phyloP scores from a whole-genome alignment of 1,284 basidiomycete species.

The Apiotrichum laibachii region DNA sequence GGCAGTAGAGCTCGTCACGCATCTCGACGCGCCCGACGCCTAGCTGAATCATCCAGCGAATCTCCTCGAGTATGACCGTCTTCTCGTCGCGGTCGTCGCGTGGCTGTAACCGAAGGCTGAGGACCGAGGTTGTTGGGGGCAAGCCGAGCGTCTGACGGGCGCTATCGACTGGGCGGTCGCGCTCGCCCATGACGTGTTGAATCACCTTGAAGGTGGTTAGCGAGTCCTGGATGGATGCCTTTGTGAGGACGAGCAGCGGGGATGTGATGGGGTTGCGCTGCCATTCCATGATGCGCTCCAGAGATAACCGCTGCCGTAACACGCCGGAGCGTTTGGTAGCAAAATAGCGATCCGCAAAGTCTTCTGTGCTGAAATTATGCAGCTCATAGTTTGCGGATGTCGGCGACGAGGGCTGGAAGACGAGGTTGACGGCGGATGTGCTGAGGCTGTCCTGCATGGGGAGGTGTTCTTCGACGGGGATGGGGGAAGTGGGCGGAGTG shows the following conservation, averaged over 20 bases:
- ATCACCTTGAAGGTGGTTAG: slow-evolving; percentile 81
- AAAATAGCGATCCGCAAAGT: slow-evolving; percentile 81
- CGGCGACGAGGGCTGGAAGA: slow-evolving; percentile 22
- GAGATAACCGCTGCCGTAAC: slow-evolving; percentile 65
- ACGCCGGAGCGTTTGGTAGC: slow-evolving; percentile 81
- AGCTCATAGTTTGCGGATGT: slow-evolving; percentile 14
- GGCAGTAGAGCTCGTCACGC: slow-evolving; percentile 87
- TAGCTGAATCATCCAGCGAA: slow-evolving; percentile 76
- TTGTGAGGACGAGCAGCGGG: slow-evolving; percentile 69
- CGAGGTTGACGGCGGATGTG: slow-evolving; percentile 17
- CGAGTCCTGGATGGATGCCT: slow-evolving; percentile 64
- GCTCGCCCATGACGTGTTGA: slow-evolving; percentile 86
- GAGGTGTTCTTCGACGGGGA: slow-evolving; percentile 10
- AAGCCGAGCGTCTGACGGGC: slow-evolving; percentile 11
- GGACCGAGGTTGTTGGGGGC: slow-evolving; percentile 4
- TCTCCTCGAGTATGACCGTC: slow-evolving; percentile 66
- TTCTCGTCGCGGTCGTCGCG: slow-evolving; percentile 28
- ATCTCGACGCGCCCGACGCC: slow-evolving; percentile 75
- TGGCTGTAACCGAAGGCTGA: slow-evolving; percentile 9
- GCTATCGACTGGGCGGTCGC: slow-evolving; percentile 58
- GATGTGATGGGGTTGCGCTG: slow-evolving; percentile 71
- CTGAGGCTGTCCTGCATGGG: background rate
- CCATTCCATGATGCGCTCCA: slow-evolving; percentile 83
- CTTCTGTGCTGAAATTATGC: slow-evolving; percentile 65
- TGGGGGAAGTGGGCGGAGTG: slow-evolving; percentile 7